These are phyloP conservation scores for Suhomyces canberraensis DNA, from an alignment of 805 yeast genomes.

Conservation along the genomic window DNA sequence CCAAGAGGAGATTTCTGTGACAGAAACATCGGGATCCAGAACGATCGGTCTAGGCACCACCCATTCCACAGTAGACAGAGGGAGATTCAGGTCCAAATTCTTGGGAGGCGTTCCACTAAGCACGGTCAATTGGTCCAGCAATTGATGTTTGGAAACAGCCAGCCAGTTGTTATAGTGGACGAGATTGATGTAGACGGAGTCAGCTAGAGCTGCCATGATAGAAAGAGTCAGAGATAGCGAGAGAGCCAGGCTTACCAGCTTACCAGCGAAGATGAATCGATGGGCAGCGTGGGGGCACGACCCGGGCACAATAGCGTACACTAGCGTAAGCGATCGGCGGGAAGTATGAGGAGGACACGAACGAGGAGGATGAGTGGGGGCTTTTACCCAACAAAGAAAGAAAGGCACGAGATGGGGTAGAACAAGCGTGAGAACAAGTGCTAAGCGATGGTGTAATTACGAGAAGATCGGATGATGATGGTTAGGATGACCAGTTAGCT, in stretches of 20 bases:
- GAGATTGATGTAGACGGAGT: constrained; percentile 41
- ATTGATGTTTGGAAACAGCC: constrained; percentile 22
- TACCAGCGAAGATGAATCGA: too few relatives aligned
- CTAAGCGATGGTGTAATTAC: background rate
- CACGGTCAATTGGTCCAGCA: constrained; percentile 6
- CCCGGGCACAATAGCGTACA: too few relatives aligned
- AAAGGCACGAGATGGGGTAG: too few relatives aligned
- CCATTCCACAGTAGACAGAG: constrained; percentile 20
- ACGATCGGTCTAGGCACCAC: constrained; percentile 35
- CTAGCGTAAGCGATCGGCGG: too few relatives aligned
- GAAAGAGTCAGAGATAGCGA: too few relatives aligned
- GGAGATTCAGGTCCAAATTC: constrained; percentile 14
- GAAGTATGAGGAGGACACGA: too few relatives aligned
- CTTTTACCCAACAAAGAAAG: too few relatives aligned
- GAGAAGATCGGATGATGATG: background rate
- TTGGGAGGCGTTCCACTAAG: constrained; percentile 34
- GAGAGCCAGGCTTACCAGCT: too few relatives aligned
- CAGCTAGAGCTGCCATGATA: constrained; percentile 13
- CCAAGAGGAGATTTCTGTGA: constrained; percentile 37
- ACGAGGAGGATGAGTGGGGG: too few relatives aligned
- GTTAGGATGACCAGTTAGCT: too few relatives aligned
- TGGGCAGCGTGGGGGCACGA: too few relatives aligned
- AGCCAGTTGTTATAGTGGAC: constrained; percentile 46
- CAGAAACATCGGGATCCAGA: constrained; percentile 24
- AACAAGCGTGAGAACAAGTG: too few relatives aligned